Evolutionary conservation across 2,329 filamentous ascomycete species (phyloP), one percentile per base, ranked within the genome.

Genomic region (Cercospora sesami): DNA sequence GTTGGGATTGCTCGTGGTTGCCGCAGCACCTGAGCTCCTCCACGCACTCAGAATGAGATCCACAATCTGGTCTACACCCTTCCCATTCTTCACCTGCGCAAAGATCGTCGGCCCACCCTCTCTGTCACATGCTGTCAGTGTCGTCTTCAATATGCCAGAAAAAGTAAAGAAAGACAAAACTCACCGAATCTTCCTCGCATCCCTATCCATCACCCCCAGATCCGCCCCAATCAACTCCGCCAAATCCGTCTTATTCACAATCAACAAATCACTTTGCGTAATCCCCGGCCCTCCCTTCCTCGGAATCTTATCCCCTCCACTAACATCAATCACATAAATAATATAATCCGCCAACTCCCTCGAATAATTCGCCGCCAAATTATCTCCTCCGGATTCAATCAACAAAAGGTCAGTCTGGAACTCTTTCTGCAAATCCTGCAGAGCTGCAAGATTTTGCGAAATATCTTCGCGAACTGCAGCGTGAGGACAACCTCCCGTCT

Each of bases 401-500:
- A 99, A 88, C 26, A 99, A 86, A 23, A 99, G 80, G 77, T 98
- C 92, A 0, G 93, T 89, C 53, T 83, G 80, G 84, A 96, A 96
- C 71, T 90, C 87, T 66, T 85, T 84, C 81, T 98, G 94, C 60
- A 98, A 86, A 74, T 94, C 91, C 77, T 97, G 94, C 45, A 99
- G 87, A 0, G 94, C 95, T 65, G 93, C 91, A 3, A 99, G 89
- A 83, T 99, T 99, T 73, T 92, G 89, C 42, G 89, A 92, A 76
- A 99, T 97, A 82, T 99, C 95, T 84, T 99, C 95, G 73, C 95
- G 92, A 68, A 98, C 95, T 45, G 95, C 95, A 69, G 95, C 95
- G 83, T 99, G 95, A 0, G 95, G 95, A 78, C 95, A 98, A 12
- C 95, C 95, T 73, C 95, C 95, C 2, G 95, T 99, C 82, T 99